Percentiles rank a stretch among this genome's conserved stretches.
Conservation (phyloP, 1,284 basidiomycete species). For the Agroathelia rolfsii region DNA sequence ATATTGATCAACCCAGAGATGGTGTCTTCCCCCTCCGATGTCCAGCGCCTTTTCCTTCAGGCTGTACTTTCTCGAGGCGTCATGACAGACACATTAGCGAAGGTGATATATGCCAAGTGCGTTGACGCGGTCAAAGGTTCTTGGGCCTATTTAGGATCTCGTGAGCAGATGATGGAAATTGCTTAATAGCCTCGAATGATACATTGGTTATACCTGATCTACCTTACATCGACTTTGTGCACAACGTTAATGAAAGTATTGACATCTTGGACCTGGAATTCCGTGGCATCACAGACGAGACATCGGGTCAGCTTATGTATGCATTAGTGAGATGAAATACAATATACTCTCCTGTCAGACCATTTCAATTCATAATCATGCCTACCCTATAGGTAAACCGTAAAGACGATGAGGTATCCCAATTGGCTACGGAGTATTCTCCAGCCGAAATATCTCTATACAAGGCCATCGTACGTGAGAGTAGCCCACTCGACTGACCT, state of each 20-base stretch:
- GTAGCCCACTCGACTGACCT: slow-evolving; percentile 1
- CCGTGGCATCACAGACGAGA: slow-evolving; percentile 51
- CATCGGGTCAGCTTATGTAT: slow-evolving; percentile 51
- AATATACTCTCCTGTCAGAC: slow-evolving; percentile 4
- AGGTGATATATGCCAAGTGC: slow-evolving; percentile 57
- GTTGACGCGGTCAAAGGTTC: slow-evolving; percentile 52
- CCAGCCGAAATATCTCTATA: slow-evolving; percentile 73
- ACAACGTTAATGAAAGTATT: slow-evolving; percentile 47
- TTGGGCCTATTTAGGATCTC: slow-evolving; percentile 12
- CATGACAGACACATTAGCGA: slow-evolving; percentile 51
- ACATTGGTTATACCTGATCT: slow-evolving; percentile 35
- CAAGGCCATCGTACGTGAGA: slow-evolving; percentile 57
- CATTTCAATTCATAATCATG: background rate
- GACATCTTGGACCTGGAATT: slow-evolving; percentile 67
- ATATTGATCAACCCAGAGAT: too few species aligned
- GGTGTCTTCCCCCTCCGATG: slow-evolving; percentile 45
- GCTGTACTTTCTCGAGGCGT: slow-evolving; percentile 61
- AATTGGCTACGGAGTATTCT: slow-evolving; percentile 74
- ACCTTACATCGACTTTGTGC: slow-evolving; percentile 52
- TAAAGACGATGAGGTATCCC: slow-evolving; percentile 69
- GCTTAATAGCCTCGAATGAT: slow-evolving; percentile 36
- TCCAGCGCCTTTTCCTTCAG: slow-evolving; percentile 69
- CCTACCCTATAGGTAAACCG: slow-evolving; percentile 50
- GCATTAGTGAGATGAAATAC: slow-evolving; percentile 41
- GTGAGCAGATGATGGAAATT: slow-evolving; percentile 8